Conservation (phyloP, 345 rosid genomes). For the Cardamine occulta region DNA sequence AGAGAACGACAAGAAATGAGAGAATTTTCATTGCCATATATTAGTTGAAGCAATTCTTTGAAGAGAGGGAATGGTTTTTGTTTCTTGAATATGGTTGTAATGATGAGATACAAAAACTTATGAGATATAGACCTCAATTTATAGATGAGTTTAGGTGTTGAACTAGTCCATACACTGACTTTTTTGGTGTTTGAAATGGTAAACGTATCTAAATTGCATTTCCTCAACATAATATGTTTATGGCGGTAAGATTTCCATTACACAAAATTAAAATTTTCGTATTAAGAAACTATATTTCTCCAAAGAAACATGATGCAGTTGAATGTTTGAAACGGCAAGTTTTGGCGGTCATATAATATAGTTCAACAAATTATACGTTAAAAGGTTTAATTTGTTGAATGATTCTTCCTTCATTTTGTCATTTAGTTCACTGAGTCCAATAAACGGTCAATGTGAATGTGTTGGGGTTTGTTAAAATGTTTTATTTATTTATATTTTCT, state of each 20-base stretch:
- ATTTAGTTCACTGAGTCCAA: not conserved
- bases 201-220: too few species aligned
- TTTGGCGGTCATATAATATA: not conserved
- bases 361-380: not conserved
- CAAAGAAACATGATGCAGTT: not conserved
- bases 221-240: not conserved
- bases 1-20: not conserved
- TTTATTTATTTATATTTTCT: too few species aligned
- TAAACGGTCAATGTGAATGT: not conserved
- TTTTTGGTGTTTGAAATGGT: not conserved
- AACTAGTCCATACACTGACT: not conserved
- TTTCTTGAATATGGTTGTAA: not conserved
- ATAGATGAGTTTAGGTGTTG: not conserved
- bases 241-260: too few species aligned
- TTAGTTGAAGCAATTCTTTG: too few species aligned
- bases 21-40: not conserved
- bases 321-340: conserved; percentile 5
- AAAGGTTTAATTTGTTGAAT: not conserved
- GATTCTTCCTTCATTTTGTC: not conserved
- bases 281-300: not conserved
- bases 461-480: not conserved
- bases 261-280: not conserved
- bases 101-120: not conserved
- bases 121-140: not conserved
- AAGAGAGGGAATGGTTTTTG: not conserved